A percentile compares a stretch with the other conserved stretches of the same genome.
These are phyloP conservation scores for Rhodomyrtus tomentosa DNA, from an alignment of 345 rosid genomes.

Conservation along the genomic window DNA sequence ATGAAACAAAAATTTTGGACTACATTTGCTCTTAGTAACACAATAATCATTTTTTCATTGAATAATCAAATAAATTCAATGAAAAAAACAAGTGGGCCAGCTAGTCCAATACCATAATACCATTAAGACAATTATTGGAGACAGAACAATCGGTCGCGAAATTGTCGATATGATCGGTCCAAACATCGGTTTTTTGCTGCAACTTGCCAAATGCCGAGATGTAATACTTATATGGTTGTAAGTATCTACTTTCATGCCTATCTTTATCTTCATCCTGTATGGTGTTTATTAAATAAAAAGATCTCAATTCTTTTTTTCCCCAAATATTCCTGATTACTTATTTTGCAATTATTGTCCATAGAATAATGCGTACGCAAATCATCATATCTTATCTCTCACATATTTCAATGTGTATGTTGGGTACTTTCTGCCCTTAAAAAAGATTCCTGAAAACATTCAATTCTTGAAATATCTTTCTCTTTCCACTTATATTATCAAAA, in stretches of 20 bases:
- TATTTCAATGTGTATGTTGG: not conserved
- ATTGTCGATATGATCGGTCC: not conserved
- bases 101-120: not conserved
- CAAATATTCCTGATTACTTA: not conserved
- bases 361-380: not conserved
- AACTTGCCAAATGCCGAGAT: not conserved
- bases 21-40: too few species aligned
- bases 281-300: not conserved
- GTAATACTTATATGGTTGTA: not conserved
- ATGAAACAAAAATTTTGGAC: too few species aligned
- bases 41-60: too few species aligned
- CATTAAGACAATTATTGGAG: not conserved
- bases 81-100: not conserved
- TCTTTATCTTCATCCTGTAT: not conserved
- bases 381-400: not conserved
- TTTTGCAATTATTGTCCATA: not conserved
- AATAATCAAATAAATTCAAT: not conserved
- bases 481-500: not conserved
- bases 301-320: not conserved
- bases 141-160: not conserved
- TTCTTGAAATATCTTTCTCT: not conserved
- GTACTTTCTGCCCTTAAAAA: not conserved
- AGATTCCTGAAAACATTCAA: not conserved
- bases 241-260: not conserved
- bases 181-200: not conserved